Evolutionary conservation across 164 flowering plant genomes (phyloP).

Genomic region (Annona cherimola): DNA sequence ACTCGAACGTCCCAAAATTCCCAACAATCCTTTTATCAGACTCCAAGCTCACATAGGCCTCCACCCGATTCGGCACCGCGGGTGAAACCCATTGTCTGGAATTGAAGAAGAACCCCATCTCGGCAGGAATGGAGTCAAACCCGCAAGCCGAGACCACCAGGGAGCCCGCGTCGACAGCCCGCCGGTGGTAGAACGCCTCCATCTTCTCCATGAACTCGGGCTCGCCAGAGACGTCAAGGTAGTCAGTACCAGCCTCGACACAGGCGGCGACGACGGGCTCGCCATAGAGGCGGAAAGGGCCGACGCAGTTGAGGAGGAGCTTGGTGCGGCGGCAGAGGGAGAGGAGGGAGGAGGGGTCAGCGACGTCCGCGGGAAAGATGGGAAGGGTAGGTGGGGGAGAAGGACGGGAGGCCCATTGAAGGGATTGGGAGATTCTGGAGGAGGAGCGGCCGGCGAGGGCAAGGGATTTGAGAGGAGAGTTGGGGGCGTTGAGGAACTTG

Average conservation of each 20-base stretch:
- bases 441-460: constrained; percentile 70
- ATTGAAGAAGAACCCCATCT: constrained; percentile 64
- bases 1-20: constrained; percentile 69
- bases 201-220: constrained; percentile 88
- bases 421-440: constrained; percentile 36
- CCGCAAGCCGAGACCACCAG: constrained; percentile 81
- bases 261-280: constrained; percentile 76
- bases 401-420: constrained; percentile 62
- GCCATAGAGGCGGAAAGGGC: constrained; percentile 74
- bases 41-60: constrained; percentile 72
- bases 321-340: constrained; percentile 40
- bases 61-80: constrained; percentile 43
- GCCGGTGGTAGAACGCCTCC: constrained; percentile 53
- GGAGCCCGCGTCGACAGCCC: constrained; percentile 46
- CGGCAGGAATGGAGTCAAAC: constrained; percentile 81
- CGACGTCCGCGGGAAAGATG: constrained; percentile 50
- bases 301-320: constrained; percentile 73
- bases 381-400: constrained; percentile 49
- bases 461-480: constrained; percentile 48
- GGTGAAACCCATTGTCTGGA: constrained; percentile 56
- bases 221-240: constrained; percentile 75
- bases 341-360: constrained; percentile 49
- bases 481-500: constrained; percentile 42
- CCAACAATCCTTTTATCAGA: constrained; percentile 62
- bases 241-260: constrained; percentile 54